Percentiles rank a stretch among this genome's conserved stretches.
phyloP scores from a whole-genome alignment of 2,329 filamentous ascomycete species.

The Rhexocercosporidium sp. region DNA sequence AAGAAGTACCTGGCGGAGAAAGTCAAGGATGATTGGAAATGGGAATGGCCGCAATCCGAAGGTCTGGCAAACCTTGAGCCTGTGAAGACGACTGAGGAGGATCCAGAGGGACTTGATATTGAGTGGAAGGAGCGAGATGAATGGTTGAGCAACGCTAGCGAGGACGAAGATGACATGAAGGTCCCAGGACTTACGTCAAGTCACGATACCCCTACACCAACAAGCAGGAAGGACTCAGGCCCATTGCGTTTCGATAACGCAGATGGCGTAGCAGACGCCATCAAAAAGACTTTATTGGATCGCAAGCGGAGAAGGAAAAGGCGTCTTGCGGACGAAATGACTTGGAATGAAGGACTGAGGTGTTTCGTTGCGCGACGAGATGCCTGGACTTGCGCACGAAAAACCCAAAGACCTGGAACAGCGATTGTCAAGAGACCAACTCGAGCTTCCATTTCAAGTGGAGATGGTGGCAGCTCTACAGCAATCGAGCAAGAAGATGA shows the following conservation, averaged over 20 bases:
- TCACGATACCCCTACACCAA: conserved; percentile 22
- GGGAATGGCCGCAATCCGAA: conserved; percentile 55
- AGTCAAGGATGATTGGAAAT: conserved; percentile 65
- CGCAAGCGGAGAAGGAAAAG: conserved; percentile 51
- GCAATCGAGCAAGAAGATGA: conserved; percentile 35
- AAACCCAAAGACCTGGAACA: conserved; percentile 50
- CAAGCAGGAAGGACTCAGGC: conserved; percentile 29
- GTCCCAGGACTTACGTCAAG: conserved; percentile 16
- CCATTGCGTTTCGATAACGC: conserved; percentile 48
- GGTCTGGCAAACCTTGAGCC: conserved; percentile 7
- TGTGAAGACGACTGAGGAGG: neutral
- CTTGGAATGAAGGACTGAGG: conserved; percentile 82
- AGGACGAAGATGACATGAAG: conserved; percentile 30
- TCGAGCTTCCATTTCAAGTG: conserved; percentile 44
- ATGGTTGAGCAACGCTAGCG: conserved; percentile 40
- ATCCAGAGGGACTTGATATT: conserved; percentile 14
- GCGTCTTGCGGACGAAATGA: conserved; percentile 66
- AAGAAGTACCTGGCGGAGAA: conserved; percentile 58
- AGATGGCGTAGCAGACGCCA: conserved; percentile 44
- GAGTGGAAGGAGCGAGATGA: conserved; percentile 43
- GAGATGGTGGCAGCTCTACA: conserved; percentile 33
- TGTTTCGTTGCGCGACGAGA: conserved; percentile 79
- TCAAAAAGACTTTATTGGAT: conserved; percentile 30
- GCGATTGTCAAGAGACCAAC: conserved; percentile 44
- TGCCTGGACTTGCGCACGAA: conserved; percentile 82